Base-by-base conservation (phyloP, 306 rosid genomes). In the Psophocarpus tetragonolobus region DNA sequence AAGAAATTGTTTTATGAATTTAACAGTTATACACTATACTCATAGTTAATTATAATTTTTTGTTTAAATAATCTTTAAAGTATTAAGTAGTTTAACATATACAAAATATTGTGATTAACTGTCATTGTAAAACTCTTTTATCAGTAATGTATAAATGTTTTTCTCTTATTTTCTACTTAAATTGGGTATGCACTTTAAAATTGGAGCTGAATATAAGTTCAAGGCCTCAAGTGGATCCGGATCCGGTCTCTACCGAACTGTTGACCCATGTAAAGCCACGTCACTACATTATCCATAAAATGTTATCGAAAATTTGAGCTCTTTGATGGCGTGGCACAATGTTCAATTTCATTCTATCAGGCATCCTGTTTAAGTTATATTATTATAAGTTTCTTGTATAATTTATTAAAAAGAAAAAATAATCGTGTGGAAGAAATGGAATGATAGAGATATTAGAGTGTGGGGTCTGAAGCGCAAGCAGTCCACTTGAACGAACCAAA, bases 201-300 rank as follows among this genome's bases (percentile, higher is more conserved):
- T n/a, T n/a, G n/a, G n/a, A n/a, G n/a, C n/a, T n/a, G n/a, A n/a
- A n/a, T n/a, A 13, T 38, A 8, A 66, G 32, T 66, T 67, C 0
- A 38, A 17, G 27, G 15, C 51, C 73, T n/a, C 8, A 32, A 71
- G 17, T 41, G 8, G 68, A 33, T 39, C 29, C 27, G 11, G 77
- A 79, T 75, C 68, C 47, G 30, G 58, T 65, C 3, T 63, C 32
- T 51, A 6, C 26, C 8, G 1, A 69, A 64, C 8, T 35, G 18
- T 24, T 20, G 81, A 62, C 41, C 73, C 82, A 74, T 32, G 29
- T 27, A 61, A 64, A 36, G 83, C 91, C 97, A 90, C 92, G 81
- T 87, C 81, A 80, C 41, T 68, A 58, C 81, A 78, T 92, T 90
- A 94, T 94, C 98, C 87, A 53, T 27, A 67, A 58, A 27, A 77